These are phyloP conservation scores for Coprinopsis cinerea DNA, from an alignment of 768 basidiomycete genomes.

Conservation along the genomic window DNA sequence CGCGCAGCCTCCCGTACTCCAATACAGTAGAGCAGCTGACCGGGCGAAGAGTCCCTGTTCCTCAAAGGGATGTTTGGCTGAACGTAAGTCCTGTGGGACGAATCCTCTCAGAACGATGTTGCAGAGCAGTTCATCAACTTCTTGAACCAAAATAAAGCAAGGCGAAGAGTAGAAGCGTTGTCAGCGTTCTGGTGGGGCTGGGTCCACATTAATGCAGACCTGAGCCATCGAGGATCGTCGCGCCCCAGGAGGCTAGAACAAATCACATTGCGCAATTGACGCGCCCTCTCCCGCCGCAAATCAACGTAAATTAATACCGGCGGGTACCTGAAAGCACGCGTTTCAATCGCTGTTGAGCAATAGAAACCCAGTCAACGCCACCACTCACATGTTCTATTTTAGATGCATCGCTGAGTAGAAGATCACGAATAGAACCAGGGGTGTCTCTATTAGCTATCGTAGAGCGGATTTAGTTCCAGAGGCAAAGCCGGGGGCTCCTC, in stretches of 20 bases:
- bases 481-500: not conserved
- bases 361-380: not conserved
- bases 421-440: not conserved
- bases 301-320: not conserved
- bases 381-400: not conserved
- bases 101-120: not conserved
- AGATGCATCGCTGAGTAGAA: not conserved
- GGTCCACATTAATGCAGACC: no score
- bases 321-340: not conserved
- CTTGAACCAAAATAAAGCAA: not conserved
- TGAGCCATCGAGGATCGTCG: no score
- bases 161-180: not conserved
- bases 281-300: no score
- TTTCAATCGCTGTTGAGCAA: not conserved
- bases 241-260: no score
- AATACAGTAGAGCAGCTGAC: not conserved
- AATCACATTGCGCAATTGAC: no score
- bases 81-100: slow-evolving; percentile 2
- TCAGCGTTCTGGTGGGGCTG: no score
- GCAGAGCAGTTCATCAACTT: not conserved
- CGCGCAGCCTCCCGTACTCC: not conserved
- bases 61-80: not conserved
- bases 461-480: not conserved
- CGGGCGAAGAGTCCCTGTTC: not conserved
- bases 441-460: not conserved